A percentile compares a stretch with the other conserved stretches of the same genome.
phyloP scores from a whole-genome alignment of 176 grass and related monocot genomes.

The Neostapfia colusana region DNA sequence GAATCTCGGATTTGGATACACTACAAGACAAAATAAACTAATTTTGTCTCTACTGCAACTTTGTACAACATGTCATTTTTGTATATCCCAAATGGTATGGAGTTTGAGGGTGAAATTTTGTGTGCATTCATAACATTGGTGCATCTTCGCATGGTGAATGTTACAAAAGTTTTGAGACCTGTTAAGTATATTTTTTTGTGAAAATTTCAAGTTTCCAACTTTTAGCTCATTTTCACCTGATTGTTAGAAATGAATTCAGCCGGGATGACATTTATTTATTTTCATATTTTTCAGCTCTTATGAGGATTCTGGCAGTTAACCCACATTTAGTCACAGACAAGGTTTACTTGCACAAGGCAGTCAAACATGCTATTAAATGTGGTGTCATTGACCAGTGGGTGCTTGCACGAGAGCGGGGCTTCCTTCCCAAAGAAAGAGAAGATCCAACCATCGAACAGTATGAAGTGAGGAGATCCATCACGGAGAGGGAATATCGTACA shows the following conservation, averaged over 20 bases:
- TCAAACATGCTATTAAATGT: slow-evolving; percentile 64
- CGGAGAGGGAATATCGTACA: slow-evolving; percentile 64
- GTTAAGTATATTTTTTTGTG: too few relatives aligned
- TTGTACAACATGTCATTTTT: too few relatives aligned
- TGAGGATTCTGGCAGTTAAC: slow-evolving; percentile 63
- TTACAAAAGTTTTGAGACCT: too few relatives aligned
- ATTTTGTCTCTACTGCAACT: too few relatives aligned
- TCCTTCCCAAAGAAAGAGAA: slow-evolving; percentile 49
- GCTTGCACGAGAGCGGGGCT: slow-evolving; percentile 48
- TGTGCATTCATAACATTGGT: too few relatives aligned
- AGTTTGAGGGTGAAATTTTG: too few relatives aligned
- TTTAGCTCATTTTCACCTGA: too few relatives aligned
- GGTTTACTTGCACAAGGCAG: slow-evolving; percentile 57
- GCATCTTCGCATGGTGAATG: too few relatives aligned
- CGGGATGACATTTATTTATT: slow-evolving; percentile 1
- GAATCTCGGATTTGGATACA: too few relatives aligned
- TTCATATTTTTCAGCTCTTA: slow-evolving; percentile 58
- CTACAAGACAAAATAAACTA: too few relatives aligned
- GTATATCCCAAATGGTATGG: too few relatives aligned
- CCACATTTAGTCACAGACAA: slow-evolving; percentile 61
- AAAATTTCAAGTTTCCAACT: too few relatives aligned
- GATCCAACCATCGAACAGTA: slow-evolving; percentile 29
- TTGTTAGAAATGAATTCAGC: slow-evolving; percentile 12
- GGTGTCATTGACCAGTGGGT: slow-evolving; percentile 77
- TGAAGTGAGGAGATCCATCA: slow-evolving; percentile 44